Conservation (phyloP, 345 rosid genomes). For the Eucalyptus marginata region DNA sequence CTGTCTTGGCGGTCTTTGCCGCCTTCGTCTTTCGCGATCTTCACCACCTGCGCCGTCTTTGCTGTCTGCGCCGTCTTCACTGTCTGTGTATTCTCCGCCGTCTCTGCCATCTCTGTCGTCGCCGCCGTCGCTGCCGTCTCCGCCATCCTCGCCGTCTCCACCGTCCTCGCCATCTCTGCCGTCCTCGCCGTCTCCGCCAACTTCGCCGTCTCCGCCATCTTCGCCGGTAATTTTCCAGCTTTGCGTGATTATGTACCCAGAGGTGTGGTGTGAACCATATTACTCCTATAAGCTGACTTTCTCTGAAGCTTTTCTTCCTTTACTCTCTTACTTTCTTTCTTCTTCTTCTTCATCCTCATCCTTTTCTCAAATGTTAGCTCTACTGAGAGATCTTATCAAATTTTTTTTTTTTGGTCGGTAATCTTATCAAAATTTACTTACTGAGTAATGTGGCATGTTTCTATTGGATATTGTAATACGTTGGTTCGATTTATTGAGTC, state of each 20-base stretch:
- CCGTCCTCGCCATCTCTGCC: accelerated
- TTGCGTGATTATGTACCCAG: accelerated
- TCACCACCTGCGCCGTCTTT: accelerated
- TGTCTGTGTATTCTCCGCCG: too few species aligned
- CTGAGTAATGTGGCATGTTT: neutral
- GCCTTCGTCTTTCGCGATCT: too few species aligned
- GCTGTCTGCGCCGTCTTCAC: accelerated
- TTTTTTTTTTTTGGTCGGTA: too few species aligned
- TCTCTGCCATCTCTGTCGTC: accelerated
- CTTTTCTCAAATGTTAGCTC: neutral
- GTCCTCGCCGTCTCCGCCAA: too few species aligned
- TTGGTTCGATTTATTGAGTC: neutral
- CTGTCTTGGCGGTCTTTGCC: accelerated
- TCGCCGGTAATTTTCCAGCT: accelerated
- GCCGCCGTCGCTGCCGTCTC: accelerated
- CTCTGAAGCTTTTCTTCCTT: neutral
- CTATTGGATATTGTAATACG: neutral
- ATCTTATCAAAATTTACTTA: neutral
- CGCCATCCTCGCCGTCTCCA: accelerated
- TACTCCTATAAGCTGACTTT: neutral
- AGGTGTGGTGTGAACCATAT: neutral
- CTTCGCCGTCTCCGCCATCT: accelerated
- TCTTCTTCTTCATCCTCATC: too few species aligned
- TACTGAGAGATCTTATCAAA: neutral
- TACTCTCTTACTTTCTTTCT: too few species aligned